Base-by-base conservation (phyloP, 2,329 filamentous ascomycete species). In the Phyllosticta paracitricarpa region DNA sequence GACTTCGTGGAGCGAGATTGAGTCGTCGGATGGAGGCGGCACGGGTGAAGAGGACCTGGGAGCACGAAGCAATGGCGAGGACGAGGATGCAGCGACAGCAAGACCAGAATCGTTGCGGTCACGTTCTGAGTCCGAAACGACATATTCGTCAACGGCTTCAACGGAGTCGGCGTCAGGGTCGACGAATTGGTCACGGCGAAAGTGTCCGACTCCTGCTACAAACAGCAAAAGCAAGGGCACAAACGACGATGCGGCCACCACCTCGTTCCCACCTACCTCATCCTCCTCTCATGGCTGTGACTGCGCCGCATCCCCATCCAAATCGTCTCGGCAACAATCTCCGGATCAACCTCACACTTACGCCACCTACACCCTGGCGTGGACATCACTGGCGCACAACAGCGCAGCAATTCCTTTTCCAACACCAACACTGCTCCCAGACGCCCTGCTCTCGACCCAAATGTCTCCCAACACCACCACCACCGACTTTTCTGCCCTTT, bases 321-420 rank as follows among this genome's bases (percentile, higher is more conserved):
- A 51, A 22, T 17, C 22, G 10, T 8, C 19, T 40, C 19, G 28
- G 17, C 57, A 3, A 33, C 56, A 3, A 6, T n/a, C 25, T 25
- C 14, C 14, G 25, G n/a, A 12, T 55, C 30, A 17, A 10, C 24
- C 17, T 19, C 26, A 54, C 14, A 24, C 54, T 48, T 57, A 57
- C 30, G 51, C 59, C 14, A 28, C 26, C 48, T 61, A 61, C 55
- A 61, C 48, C 48, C 12, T 17, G 14, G 19, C 17, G 2, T 61
- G 59, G 59, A 25, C 55, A 10, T 6, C 28, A 19, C 54, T 61
- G 5, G 10, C 28, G 7, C 40, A 48, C 19, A 35, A 19, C 33
- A 54, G 28, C 17, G 35, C 57, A 2, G 12, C n/a, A 40, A 53
- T 62, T 14, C 61, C 61, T 8, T 61, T 56, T 40, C 59, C 59